Base-by-base conservation (phyloP, 2,329 filamentous ascomycete genomes). In the Lomentospora prolificans region DNA sequence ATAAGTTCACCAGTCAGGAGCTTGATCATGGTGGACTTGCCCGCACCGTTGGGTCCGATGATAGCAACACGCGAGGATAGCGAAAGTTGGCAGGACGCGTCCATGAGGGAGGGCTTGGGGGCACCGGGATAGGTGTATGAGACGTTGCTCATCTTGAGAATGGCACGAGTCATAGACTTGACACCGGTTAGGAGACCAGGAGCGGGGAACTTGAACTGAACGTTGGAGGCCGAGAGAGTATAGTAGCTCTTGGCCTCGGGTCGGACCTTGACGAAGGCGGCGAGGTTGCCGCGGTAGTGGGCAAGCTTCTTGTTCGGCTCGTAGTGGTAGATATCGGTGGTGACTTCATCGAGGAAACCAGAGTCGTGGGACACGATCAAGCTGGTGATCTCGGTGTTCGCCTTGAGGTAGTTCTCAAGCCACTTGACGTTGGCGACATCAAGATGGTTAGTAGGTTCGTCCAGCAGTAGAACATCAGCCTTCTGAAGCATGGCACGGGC, bases 361-460 rank as follows among this genome's bases (percentile, higher is more conserved):
- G 92, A 97, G 80, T 99, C 94, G 87, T 99, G 94, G 68, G 89
- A 95, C 62, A 99, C 94, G 66, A 99, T 97, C 75, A 99, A 77
- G 67, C 89, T 95, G 59, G 94, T 99, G 67, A 97, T 97, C 53
- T 97, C 89, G 4, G 89, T 88, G 74, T 99, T 90, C n/a, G 81
- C 81, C 80, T 95, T 95, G 64, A 99, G 83, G 70, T 99, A 99
- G 62, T 90, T 86, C 70, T 96, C 87, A 51, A 99, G 75, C 94
- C 94, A 99, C 62, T 88, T 90, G 64, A 99, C 90, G 71, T 97
- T 97, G 66, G 85, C 85, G 64, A 97, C 91, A 70, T 99, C 94
- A 69, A 99, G 78, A 74, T 99, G 94, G 77, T 99, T 99, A 65
- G 94, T 99, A 71, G 94, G 94, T 81, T 99, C 94, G 80, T 99